Conservation (phyloP, 202 grass and related monocot genomes). For the Elaeis oleifera region DNA sequence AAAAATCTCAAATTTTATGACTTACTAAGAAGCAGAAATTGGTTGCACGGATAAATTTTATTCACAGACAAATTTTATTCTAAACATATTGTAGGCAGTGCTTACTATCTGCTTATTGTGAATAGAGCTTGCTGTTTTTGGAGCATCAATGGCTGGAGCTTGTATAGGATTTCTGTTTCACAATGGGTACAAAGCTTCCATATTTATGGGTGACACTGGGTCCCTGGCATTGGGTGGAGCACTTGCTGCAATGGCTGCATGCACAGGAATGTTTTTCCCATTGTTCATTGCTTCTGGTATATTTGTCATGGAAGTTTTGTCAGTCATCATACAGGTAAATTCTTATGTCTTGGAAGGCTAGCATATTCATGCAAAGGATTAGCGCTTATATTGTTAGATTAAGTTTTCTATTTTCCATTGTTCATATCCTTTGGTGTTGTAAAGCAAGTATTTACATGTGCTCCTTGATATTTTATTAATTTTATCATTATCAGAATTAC, state of each 20-base stretch:
- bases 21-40: no score
- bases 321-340: slow-evolving; percentile 61
- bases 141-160: slow-evolving; percentile 83
- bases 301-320: slow-evolving; percentile 56
- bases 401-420: no score
- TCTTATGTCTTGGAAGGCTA: slow-evolving; percentile 4
- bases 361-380: no score
- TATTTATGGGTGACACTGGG: slow-evolving; percentile 77
- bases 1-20: no score
- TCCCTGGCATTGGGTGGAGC: slow-evolving; percentile 81
- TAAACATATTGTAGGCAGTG: no score
- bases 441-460: no score
- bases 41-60: no score
- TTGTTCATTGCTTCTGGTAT: slow-evolving; percentile 59
- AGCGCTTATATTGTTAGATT: no score
- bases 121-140: slow-evolving; percentile 76
- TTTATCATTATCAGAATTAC: no score
- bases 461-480: no score
- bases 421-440: no score
- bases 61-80: no score
- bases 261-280: slow-evolving; percentile 88
- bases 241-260: slow-evolving; percentile 69
- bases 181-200: slow-evolving; percentile 75
- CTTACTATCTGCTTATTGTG: slow-evolving; percentile 9
- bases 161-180: slow-evolving; percentile 96